Evolutionary conservation across 371 early-diverging fungal genomes (phyloP).

Genomic region (Gilbertella persicaria): DNA sequence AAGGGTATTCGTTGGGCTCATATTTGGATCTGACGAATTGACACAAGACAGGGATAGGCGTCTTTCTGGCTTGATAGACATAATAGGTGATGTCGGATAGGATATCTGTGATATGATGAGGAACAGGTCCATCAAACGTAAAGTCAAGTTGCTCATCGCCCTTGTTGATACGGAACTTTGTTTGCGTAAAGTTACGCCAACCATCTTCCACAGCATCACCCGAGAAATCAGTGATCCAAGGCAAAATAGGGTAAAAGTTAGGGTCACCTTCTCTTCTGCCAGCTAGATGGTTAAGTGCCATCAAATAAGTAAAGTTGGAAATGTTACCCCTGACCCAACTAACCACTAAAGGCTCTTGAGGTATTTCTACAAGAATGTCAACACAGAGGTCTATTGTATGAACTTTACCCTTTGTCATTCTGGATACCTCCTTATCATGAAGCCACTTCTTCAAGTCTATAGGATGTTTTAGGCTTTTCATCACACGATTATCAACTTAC

Average conservation of each 20-base stretch:
- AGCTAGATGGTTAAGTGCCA: constrained; percentile 79
- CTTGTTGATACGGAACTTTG: constrained; percentile 73
- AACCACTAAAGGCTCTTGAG: constrained; percentile 59
- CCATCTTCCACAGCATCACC: constrained; percentile 53
- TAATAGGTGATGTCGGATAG: constrained; percentile 73
- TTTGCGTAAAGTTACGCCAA: constrained; percentile 68
- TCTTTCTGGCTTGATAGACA: constrained; percentile 67
- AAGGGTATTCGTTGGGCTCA: constrained; percentile 72
- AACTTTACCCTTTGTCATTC: constrained; percentile 27
- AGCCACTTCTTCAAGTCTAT: constrained; percentile 31
- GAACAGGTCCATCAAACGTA: constrained; percentile 68
- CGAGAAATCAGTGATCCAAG: constrained; percentile 74
- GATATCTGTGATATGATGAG: constrained; percentile 74
- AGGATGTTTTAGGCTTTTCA: neutral
- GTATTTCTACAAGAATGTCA: constrained; percentile 34
- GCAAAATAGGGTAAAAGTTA: constrained; percentile 73
- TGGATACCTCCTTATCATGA: constrained; percentile 19
- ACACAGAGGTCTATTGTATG: neutral
- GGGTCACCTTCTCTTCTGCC: constrained; percentile 71
- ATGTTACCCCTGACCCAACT: constrained; percentile 77
- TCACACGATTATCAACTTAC: constrained; percentile 16
- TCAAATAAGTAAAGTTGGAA: constrained; percentile 82
- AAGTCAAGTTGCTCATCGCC: constrained; percentile 76
- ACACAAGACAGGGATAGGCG: constrained; percentile 67
- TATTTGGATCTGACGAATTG: constrained; percentile 74